Base-by-base conservation (phyloP, 495 filamentous ascomycete genomes). In the Usnea hakonensis region DNA sequence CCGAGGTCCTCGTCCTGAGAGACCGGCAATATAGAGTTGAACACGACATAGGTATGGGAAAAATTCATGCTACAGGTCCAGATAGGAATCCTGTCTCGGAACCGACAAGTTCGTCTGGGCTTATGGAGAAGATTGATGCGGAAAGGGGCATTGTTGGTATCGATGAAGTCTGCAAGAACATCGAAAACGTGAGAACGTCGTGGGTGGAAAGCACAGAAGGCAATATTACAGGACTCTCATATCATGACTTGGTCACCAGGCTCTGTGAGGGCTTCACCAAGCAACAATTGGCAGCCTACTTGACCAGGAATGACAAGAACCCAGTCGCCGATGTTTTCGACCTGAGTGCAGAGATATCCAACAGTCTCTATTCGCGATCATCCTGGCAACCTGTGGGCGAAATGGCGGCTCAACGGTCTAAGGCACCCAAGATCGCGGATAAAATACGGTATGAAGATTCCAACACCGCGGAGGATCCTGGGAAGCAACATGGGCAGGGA, bases 1-100 rank as follows among this genome's bases (percentile, higher is more conserved):
- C 70, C 9, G 68, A 80, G 55, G 74, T 80, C 6, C 68, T 80
- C 21, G 66, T 80, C 36, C 63, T 81, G 23, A 63, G 46, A 13
- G 62, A 65, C 32, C 16, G 53, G 35, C 8, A 38, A 41, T 14
- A 59, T 5, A 26, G 13, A 26, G 28, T 48, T 32, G 11, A 10
- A 26, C 32, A 38, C 33, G 13, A 26, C n/a, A 19, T 28, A 21
- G 28, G 19, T 28, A 8, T 13, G 7, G 14, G 44, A 33, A 11
- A 26, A 26, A 13, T 54, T 38, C 48, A 36, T 28, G 23, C 41
- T 37, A 40, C 35, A 33, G 33, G 57, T 50, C 19, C 48, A 52
- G 46, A 57, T 16, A 28, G 37, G n/a, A 38, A 46, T 13, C 53
- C 40, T 26, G 16, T n/a, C 11, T 8, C 14, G 8, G 53, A 58